Percentiles rank a stretch among this genome's conserved stretches.
Conservation (phyloP, 75 land plant genomes). For the Gnetum montanum region DNA sequence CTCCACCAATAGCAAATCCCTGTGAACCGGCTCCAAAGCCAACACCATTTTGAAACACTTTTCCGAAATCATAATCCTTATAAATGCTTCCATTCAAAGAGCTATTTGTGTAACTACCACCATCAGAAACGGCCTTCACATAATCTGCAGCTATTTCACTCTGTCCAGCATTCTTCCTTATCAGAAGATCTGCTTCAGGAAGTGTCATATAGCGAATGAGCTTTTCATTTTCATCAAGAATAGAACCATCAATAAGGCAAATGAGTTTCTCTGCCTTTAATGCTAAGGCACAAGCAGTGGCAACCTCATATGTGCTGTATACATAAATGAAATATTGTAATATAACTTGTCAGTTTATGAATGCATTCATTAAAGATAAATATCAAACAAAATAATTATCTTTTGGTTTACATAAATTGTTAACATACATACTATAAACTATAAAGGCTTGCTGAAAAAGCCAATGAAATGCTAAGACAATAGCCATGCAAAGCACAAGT, state of each 20-base stretch:
- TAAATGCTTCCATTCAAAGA: conserved; percentile 18
- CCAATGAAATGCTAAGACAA: no score
- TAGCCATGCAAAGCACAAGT: no score
- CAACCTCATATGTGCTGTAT: conserved; percentile 97
- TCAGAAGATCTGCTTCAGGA: conserved; percentile 71
- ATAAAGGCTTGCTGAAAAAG: no score
- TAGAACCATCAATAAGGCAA: conserved; percentile 76
- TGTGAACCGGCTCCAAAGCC: conserved; percentile 52
- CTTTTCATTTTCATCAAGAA: conserved; percentile 51
- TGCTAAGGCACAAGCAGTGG: conserved; percentile 96
- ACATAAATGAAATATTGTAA: not conserved
- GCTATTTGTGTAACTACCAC: conserved; percentile 12
- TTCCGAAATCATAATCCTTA: conserved; percentile 2
- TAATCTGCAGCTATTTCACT: conserved; percentile 92
- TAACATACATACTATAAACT: no score
- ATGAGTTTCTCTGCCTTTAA: conserved; percentile 88
- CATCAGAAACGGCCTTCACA: conserved; percentile 69
- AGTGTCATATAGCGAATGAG: conserved; percentile 76
- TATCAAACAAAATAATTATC: no score
- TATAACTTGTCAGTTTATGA: no score
- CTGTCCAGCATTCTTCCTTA: conserved; percentile 65
- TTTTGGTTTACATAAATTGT: no score
- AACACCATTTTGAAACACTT: conserved; percentile 64
- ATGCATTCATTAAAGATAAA: not conserved
- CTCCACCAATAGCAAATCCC: conserved; percentile 95